A percentile compares a stretch with the other conserved stretches of the same genome.
These are phyloP conservation scores for Sinapis alba DNA, from an alignment of 441 rosid genomes.

Conservation along the genomic window DNA sequence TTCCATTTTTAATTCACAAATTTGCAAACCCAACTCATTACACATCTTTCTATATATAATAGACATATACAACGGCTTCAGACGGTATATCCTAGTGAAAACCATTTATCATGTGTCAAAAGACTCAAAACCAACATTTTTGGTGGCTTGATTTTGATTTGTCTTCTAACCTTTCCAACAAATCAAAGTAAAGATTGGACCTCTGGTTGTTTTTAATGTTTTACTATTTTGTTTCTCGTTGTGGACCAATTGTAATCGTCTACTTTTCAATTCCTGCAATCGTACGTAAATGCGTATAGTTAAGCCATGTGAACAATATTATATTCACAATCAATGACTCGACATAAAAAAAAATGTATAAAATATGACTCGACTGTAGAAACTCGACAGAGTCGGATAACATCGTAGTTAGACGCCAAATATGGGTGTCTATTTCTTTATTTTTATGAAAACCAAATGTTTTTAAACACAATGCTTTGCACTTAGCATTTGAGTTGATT, in stretches of 20 bases:
- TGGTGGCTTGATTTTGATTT: background rate
- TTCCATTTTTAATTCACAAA: background rate
- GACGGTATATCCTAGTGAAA: background rate
- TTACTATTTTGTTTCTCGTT: background rate
- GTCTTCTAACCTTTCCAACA: background rate
- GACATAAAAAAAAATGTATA: background rate
- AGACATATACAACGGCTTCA: background rate
- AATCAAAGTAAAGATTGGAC: conserved; percentile 7
- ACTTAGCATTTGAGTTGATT: background rate
- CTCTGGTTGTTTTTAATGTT: background rate
- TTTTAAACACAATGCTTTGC: conserved; percentile 2
- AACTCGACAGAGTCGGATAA: conserved; percentile 22
- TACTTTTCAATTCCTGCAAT: background rate
- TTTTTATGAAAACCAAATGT: background rate
- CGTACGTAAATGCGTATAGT: background rate
- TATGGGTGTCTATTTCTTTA: background rate
- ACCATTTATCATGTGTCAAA: background rate
- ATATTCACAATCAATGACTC: background rate
- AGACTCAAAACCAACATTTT: background rate
- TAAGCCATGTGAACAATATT: background rate
- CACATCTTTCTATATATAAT: background rate
- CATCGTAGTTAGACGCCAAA: background rate
- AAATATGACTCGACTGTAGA: conserved; percentile 3
- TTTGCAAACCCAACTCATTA: conserved; percentile 4
- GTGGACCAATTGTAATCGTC: background rate